Conservation (phyloP, 202 grass and related monocot species). For the Hordeum pubiflorum region DNA sequence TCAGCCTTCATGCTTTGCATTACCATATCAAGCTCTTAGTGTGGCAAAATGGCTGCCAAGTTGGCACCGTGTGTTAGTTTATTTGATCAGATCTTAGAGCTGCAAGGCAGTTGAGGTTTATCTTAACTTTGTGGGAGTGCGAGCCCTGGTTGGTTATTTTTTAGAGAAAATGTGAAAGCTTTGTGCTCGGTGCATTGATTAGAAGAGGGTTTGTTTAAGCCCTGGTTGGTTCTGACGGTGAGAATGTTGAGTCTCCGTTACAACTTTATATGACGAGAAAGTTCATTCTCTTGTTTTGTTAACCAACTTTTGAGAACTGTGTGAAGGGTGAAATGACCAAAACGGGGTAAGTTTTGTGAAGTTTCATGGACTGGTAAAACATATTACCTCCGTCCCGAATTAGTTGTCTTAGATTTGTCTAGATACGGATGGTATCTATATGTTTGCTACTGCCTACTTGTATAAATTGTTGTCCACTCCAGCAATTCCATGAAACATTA, state of each 20-base stretch:
- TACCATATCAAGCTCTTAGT: not conserved
- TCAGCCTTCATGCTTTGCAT: not conserved
- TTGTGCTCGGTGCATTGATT: not conserved
- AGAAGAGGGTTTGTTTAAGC: not conserved
- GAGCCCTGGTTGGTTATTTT: not conserved
- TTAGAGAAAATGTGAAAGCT: not conserved
- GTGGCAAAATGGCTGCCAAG: not conserved
- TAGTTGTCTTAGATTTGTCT: too few species aligned
- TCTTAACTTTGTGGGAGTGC: not conserved
- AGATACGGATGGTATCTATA: too few species aligned
- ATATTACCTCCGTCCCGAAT: not conserved
- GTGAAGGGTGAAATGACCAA: not conserved
- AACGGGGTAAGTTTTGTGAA: not conserved
- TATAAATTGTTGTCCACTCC: conserved; percentile 13
- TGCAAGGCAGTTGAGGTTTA: not conserved
- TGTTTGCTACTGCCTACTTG: not conserved
- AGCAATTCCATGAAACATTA: conserved; percentile 80
- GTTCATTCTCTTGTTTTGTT: not conserved
- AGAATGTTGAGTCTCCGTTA: not conserved
- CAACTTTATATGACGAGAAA: not conserved
- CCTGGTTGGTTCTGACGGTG: not conserved
- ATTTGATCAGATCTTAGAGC: not conserved
- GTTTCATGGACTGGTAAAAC: not conserved
- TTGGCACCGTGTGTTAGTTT: not conserved
- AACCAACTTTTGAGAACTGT: not conserved